Percentiles rank a stretch among this genome's conserved stretches.
These are phyloP conservation scores for Mortierella hygrophila DNA, from an alignment of 192 early-diverging fungal genomes.

Conservation along the genomic window DNA sequence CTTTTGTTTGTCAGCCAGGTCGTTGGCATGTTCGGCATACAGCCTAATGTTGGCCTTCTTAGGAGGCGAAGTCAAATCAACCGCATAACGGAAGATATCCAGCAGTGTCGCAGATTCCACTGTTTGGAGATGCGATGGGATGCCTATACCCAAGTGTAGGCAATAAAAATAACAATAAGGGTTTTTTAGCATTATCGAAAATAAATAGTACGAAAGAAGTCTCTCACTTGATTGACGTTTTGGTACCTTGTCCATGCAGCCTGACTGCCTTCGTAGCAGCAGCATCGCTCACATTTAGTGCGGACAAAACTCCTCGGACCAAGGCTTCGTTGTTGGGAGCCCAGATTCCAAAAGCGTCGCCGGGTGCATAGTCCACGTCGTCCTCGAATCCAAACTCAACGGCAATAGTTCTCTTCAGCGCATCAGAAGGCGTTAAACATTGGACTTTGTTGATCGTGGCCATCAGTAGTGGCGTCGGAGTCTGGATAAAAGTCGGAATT, in stretches of 20 bases:
- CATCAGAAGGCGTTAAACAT: constrained; percentile 74
- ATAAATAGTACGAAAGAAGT: neutral
- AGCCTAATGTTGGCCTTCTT: constrained; percentile 87
- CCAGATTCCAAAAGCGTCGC: constrained; percentile 90
- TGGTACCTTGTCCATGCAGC: constrained; percentile 58
- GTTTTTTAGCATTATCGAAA: neutral
- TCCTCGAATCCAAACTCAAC: constrained; percentile 70
- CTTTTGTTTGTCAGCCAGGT: constrained; percentile 78
- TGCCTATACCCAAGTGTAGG: constrained; percentile 24
- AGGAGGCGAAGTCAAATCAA: constrained; percentile 81
- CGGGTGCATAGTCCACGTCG: constrained; percentile 69
- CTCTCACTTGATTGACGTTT: neutral
- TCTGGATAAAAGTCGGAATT: constrained; percentile 61
- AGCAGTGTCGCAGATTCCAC: constrained; percentile 60
- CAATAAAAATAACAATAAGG: neutral
- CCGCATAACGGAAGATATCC: constrained; percentile 79
- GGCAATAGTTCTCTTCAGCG: constrained; percentile 79
- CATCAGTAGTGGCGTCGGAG: constrained; percentile 60
- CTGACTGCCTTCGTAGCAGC: constrained; percentile 46
- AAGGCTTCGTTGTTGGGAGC: constrained; percentile 85
- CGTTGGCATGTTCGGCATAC: constrained; percentile 83
- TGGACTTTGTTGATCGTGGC: constrained; percentile 66
- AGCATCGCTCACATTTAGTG: constrained; percentile 65
- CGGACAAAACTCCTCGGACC: constrained; percentile 73
- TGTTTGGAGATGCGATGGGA: constrained; percentile 67